Evolutionary conservation across 1,139 yeast species (phyloP).

Genomic region (Pichia inconspicua): DNA sequence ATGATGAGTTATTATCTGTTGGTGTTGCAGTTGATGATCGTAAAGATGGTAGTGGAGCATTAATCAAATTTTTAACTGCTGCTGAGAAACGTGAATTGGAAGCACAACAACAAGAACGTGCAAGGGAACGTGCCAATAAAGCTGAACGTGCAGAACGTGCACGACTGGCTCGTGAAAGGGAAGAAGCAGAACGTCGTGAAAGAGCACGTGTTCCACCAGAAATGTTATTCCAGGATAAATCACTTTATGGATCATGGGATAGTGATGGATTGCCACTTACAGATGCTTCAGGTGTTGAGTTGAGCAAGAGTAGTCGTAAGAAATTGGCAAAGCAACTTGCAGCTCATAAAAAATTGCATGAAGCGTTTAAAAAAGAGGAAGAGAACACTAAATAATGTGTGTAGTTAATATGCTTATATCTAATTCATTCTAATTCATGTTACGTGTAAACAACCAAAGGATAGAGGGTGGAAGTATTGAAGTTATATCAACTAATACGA

Average conservation of each 20-base stretch:
- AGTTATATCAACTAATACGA: too few relatives aligned
- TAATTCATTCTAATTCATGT: too few relatives aligned
- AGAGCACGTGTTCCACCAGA: constrained; percentile 40
- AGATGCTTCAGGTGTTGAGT: constrained; percentile 71
- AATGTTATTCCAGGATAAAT: constrained; percentile 54
- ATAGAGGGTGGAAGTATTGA: too few relatives aligned
- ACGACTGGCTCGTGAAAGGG: constrained; percentile 61
- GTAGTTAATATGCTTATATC: too few relatives aligned
- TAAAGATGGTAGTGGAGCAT: constrained; percentile 62
- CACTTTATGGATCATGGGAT: constrained; percentile 67
- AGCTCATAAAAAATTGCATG: constrained; percentile 74
- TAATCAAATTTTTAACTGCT: constrained; percentile 69
- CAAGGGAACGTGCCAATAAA: constrained; percentile 24
- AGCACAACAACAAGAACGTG: constrained; percentile 55
- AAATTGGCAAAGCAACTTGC: constrained; percentile 71
- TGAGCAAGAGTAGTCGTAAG: constrained; percentile 81
- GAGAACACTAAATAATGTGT: not conserved
- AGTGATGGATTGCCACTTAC: constrained; percentile 75
- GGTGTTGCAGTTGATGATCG: constrained; percentile 89
- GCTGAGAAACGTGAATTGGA: constrained; percentile 63
- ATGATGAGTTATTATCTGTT: constrained; percentile 56
- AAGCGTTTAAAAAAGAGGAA: constrained; percentile 38
- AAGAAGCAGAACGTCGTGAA: constrained; percentile 26
- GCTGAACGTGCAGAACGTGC: constrained; percentile 45
- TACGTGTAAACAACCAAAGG: too few relatives aligned